These are phyloP conservation scores for Ceratobasidium theobromae DNA, from an alignment of 1,284 basidiomycete species.

Conservation along the genomic window DNA sequence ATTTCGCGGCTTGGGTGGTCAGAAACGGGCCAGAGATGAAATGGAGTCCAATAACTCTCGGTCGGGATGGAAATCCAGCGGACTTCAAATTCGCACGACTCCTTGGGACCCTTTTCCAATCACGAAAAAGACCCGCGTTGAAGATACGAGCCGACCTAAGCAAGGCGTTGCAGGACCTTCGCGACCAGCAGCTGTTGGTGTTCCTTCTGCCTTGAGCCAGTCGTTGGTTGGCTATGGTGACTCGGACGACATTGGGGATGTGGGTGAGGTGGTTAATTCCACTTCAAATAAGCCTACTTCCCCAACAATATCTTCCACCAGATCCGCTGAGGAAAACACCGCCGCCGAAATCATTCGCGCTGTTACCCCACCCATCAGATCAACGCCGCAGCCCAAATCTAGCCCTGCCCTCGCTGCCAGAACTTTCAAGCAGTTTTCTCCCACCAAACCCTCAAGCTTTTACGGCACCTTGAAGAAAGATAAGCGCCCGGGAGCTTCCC, in stretches of 20 bases:
- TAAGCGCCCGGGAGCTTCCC: neutral
- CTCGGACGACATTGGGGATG: slow-evolving; percentile 20
- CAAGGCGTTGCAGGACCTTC: slow-evolving; percentile 18
- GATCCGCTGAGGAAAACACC: neutral
- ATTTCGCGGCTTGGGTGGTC: neutral
- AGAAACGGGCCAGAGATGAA: slow-evolving; percentile 12
- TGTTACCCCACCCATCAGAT: neutral
- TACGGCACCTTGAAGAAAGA: neutral
- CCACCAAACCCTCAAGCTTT: neutral
- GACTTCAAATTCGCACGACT: neutral
- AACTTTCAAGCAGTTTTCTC: neutral
- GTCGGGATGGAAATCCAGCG: neutral
- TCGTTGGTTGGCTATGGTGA: slow-evolving; percentile 1
- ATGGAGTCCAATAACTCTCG: neutral
- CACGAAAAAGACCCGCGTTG: slow-evolving; percentile 8
- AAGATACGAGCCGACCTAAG: neutral
- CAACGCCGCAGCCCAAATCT: neutral
- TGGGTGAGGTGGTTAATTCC: slow-evolving; percentile 6
- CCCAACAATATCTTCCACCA: neutral
- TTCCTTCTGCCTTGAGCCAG: neutral
- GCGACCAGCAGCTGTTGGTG: neutral
- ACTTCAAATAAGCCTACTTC: neutral
- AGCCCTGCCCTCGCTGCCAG: neutral
- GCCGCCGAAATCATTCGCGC: neutral
- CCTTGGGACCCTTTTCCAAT: neutral